These are phyloP conservation scores for Citrus trifoliata DNA, from an alignment of 345 rosid species.

Conservation along the genomic window DNA sequence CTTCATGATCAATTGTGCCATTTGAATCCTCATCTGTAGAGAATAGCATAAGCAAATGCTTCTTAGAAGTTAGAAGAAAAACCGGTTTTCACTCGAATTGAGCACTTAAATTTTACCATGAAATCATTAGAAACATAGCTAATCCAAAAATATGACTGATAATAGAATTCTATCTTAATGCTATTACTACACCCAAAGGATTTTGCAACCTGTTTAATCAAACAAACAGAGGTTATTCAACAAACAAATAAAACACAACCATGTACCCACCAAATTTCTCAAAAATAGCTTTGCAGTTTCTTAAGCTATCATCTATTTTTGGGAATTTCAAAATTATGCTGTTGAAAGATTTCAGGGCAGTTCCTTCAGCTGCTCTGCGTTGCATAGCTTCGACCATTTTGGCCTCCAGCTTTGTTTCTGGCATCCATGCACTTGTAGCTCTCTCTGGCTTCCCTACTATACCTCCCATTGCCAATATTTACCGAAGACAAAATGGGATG, in stretches of 20 bases:
- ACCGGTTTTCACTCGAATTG: not conserved
- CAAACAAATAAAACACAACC: not conserved
- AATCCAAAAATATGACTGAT: not conserved
- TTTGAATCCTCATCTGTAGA: constrained; percentile 80
- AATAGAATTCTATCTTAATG: not conserved
- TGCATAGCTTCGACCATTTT: constrained; percentile 79
- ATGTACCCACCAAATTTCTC: constrained; percentile 67
- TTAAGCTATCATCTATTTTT: constrained; percentile 73
- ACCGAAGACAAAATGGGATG: constrained; percentile 7
- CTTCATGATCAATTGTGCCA: constrained; percentile 73
- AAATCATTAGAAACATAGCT: not conserved
- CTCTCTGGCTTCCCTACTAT: constrained; percentile 41
- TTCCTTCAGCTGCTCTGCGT: constrained; percentile 62
- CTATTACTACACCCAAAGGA: not conserved
- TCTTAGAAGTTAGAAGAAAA: not conserved
- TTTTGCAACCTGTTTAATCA: not conserved
- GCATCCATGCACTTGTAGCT: constrained; percentile 35
- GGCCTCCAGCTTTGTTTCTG: constrained; percentile 83
- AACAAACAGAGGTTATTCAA: not conserved
- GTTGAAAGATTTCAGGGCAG: constrained; percentile 72
- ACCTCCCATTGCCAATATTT: constrained; percentile 56
- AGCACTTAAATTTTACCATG: not conserved
- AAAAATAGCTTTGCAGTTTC: constrained; percentile 81
- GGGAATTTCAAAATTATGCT: constrained; percentile 87
- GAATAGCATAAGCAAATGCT: not conserved